phyloP scores from a whole-genome alignment of 345 rosid species.

The Psidium guajava region DNA sequence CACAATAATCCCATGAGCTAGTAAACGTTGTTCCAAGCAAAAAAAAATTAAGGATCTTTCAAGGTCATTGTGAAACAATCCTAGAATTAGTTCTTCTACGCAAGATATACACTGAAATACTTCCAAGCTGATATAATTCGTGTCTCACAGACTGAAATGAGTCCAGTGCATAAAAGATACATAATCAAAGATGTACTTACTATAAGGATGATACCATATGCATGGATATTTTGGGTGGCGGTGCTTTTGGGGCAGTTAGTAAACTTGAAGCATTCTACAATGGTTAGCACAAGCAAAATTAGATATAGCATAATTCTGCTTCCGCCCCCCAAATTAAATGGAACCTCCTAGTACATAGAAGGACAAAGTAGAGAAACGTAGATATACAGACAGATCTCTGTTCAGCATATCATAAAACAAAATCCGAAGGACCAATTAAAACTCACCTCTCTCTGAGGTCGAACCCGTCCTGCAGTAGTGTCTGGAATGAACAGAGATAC shows the following conservation, averaged over 20 bases:
- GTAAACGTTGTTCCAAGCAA: not conserved
- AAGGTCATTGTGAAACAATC: not conserved
- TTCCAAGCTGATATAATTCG: not conserved
- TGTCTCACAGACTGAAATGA: not conserved
- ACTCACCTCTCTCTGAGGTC: slow-evolving; percentile 50
- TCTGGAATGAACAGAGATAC: slow-evolving; percentile 28
- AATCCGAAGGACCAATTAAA: not conserved
- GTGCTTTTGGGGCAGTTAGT: slow-evolving; percentile 58
- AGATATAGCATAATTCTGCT: not conserved
- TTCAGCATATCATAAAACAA: not conserved
- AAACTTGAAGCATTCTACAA: slow-evolving; percentile 75
- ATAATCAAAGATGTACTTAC: slow-evolving; percentile 31
- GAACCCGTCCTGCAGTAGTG: slow-evolving; percentile 78
- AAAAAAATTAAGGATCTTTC: not conserved
- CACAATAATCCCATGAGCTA: not conserved
- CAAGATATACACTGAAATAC: not conserved
- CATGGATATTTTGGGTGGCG: slow-evolving; percentile 61
- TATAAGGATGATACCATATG: slow-evolving; percentile 70
- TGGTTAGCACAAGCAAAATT: not conserved
- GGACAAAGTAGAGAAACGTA: not conserved
- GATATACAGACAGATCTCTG: not conserved
- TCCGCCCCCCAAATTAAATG: not conserved
- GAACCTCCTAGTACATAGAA: not conserved
- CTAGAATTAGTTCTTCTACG: not conserved
- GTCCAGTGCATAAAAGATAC: not conserved